Evolutionary conservation across 176 grass and related monocot genomes (phyloP).

Genomic region (Bonia amplexicaulis): DNA sequence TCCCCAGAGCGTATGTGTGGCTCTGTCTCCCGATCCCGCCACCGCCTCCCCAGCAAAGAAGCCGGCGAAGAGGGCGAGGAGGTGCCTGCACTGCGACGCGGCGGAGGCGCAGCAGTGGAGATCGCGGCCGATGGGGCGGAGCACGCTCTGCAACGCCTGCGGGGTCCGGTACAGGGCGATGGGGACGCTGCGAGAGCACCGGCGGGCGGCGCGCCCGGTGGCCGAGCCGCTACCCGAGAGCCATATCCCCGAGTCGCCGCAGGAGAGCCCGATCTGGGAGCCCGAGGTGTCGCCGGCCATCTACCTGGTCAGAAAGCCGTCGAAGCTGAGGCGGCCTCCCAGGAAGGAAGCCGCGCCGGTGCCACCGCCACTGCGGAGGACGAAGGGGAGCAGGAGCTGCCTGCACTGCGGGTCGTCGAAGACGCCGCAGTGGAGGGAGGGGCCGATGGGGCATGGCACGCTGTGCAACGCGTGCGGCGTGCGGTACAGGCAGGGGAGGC

Average conservation of each 20-base stretch:
- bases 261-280: slow-evolving; percentile 30
- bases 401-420: slow-evolving; percentile 60
- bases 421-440: slow-evolving; percentile 86
- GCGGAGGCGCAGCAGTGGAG: slow-evolving; percentile 81
- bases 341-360: slow-evolving; percentile 1
- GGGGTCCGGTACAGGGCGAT: slow-evolving; percentile 52
- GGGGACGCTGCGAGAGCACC: slow-evolving; percentile 51
- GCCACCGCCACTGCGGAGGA: not conserved
- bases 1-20: not conserved
- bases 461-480: slow-evolving; percentile 92
- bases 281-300: slow-evolving; percentile 9
- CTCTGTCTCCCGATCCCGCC: not conserved
- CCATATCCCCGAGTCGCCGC: slow-evolving; percentile 36
- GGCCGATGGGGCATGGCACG: slow-evolving; percentile 66
- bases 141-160: slow-evolving; percentile 82
- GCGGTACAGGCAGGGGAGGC: slow-evolving; percentile 58
- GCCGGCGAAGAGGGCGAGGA: slow-evolving; percentile 36
- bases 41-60: slow-evolving; percentile 5
- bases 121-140: slow-evolving; percentile 58
- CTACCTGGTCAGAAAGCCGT: slow-evolving; percentile 33
- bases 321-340: not conserved
- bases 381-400: slow-evolving; percentile 29
- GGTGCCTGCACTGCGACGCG: slow-evolving; percentile 62
- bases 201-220: not conserved
- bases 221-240: slow-evolving; percentile 1